Conservation (phyloP, 352 stramenopile species). For the Thalassiosira mediterranea region DNA sequence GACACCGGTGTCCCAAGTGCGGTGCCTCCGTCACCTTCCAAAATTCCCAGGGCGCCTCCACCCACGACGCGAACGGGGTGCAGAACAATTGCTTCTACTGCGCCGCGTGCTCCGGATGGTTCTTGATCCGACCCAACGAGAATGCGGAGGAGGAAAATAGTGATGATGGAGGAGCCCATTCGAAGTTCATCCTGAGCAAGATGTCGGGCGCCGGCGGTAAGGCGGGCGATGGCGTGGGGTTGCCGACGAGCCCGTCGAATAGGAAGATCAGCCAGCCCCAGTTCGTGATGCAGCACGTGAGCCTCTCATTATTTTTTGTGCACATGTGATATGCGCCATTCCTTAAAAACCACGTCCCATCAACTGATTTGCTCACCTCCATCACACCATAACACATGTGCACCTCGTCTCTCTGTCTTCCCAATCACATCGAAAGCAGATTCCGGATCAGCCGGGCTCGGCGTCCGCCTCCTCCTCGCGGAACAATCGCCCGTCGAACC, state of each 20-base stretch:
- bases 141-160: neutral
- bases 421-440: too few species aligned
- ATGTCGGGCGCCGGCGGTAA: slow-evolving; percentile 5
- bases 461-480: slow-evolving; percentile 13
- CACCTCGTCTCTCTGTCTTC: too few species aligned
- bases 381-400: too few species aligned
- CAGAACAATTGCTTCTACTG: slow-evolving; percentile 83
- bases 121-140: slow-evolving; percentile 46
- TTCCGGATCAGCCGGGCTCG: slow-evolving; percentile 27
- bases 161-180: slow-evolving; percentile 11
- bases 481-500: slow-evolving; percentile 25
- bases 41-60: slow-evolving; percentile 36
- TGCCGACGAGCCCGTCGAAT: slow-evolving; percentile 14
- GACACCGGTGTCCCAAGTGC: slow-evolving; percentile 73
- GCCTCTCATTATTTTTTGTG: too few species aligned
- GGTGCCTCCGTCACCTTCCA: slow-evolving; percentile 68
- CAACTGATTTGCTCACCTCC: too few species aligned
- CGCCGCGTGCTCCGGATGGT: slow-evolving; percentile 80
- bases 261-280: slow-evolving; percentile 33
- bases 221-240: neutral
- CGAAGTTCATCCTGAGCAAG: slow-evolving; percentile 36
- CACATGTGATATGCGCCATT: too few species aligned
- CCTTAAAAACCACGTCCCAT: too few species aligned
- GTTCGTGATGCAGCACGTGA: slow-evolving; percentile 80
- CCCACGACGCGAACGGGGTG: neutral